Conservation (phyloP, 352 stramenopile species). For the Phytopythium kandeliae region DNA sequence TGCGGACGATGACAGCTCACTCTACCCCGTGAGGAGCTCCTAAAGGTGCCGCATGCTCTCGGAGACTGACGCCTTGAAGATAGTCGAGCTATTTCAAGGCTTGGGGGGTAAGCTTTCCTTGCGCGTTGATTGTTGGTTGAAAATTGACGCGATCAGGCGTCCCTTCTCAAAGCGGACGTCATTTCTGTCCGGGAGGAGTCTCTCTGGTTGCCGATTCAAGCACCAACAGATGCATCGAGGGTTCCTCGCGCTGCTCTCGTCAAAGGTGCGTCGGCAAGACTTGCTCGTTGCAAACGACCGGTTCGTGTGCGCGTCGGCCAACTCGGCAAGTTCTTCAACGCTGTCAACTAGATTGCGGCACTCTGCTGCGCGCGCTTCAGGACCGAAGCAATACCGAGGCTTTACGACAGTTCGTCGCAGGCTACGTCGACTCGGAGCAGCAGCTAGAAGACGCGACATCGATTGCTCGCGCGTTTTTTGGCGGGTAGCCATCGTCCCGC, state of each 20-base stretch:
- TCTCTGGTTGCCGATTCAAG: constrained; percentile 7
- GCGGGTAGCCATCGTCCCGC: background rate
- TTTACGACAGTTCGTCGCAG: constrained; percentile 13
- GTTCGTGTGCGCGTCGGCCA: too few relatives aligned
- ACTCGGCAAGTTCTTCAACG: too few relatives aligned
- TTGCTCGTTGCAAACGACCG: background rate
- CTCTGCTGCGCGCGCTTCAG: constrained; percentile 17
- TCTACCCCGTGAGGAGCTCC: background rate
- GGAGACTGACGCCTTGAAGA: constrained; percentile 22
- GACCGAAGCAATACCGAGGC: constrained; percentile 9
- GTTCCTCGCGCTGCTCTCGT: constrained; percentile 9
- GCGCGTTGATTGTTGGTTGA: background rate
- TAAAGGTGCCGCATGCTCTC: constrained; percentile 20
- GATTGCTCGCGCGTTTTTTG: constrained; percentile 24
- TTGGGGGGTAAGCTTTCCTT: constrained; percentile 25
- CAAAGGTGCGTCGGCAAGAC: constrained; percentile 10
- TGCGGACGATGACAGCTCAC: background rate
- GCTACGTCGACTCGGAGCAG: constrained; percentile 18
- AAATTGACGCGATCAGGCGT: background rate
- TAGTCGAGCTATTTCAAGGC: constrained; percentile 16
- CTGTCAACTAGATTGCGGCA: constrained; percentile 17
- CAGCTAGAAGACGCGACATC: constrained; percentile 20
- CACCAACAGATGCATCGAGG: background rate
- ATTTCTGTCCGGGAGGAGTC: constrained; percentile 19
- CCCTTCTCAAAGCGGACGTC: constrained; percentile 17